Conservation (phyloP, 2,329 filamentous ascomycete genomes). For the Stenocarpella maydis region DNA sequence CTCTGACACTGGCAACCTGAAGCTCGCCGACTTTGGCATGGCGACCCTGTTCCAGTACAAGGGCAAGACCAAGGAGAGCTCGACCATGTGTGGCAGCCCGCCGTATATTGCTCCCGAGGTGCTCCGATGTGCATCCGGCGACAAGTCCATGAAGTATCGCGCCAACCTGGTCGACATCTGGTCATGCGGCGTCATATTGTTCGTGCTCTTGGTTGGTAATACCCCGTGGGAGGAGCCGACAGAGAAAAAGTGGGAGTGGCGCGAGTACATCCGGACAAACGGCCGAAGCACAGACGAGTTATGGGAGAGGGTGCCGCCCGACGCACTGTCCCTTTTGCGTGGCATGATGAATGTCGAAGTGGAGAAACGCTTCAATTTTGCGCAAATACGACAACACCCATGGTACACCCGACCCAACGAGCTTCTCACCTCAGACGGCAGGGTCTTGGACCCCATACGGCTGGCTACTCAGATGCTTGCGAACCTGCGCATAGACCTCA, state of each 20-base stretch:
- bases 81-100: slow-evolving; percentile 92
- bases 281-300: slow-evolving; percentile 86
- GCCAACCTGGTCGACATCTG: slow-evolving; percentile 91
- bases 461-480: slow-evolving; percentile 97
- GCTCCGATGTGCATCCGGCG: slow-evolving; percentile 58
- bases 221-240: slow-evolving; percentile 98
- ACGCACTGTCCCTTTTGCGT: slow-evolving; percentile 81
- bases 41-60: slow-evolving; percentile 93
- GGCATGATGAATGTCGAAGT: slow-evolving; percentile 92
- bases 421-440: slow-evolving; percentile 77
- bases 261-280: slow-evolving; percentile 82
- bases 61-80: slow-evolving; percentile 80
- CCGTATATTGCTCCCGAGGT: slow-evolving; percentile 98
- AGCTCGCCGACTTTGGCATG: slow-evolving; percentile 96
- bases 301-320: slow-evolving; percentile 79
- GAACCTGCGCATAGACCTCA: slow-evolving; percentile 87
- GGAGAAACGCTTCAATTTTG: slow-evolving; percentile 79
- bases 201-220: slow-evolving; percentile 93
- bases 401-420: slow-evolving; percentile 91
- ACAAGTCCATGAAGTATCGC: slow-evolving; percentile 68
- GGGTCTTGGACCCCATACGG: slow-evolving; percentile 78
- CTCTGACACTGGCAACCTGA: slow-evolving; percentile 83
- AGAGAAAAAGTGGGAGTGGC: slow-evolving; percentile 84
- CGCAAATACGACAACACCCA: slow-evolving; percentile 86
- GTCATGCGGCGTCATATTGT: slow-evolving; percentile 98